phyloP scores from a whole-genome alignment of 768 basidiomycete species.

The Neoboletus magnificus region DNA sequence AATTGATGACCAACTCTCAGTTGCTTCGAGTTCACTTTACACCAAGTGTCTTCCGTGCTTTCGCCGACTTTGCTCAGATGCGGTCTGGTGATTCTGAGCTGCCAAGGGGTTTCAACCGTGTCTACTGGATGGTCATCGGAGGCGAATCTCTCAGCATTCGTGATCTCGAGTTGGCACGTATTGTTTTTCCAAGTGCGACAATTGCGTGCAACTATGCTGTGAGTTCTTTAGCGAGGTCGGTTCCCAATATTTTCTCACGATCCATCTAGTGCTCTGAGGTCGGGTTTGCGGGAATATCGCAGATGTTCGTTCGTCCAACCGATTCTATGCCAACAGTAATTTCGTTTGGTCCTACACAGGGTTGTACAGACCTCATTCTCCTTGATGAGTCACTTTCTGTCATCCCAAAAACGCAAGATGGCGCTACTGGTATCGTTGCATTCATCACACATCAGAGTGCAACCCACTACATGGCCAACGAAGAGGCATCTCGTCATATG shows the following conservation, averaged over 20 bases:
- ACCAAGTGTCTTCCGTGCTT: slow-evolving; percentile 29
- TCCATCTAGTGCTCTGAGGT: slow-evolving; percentile 27
- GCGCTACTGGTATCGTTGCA: slow-evolving; percentile 27
- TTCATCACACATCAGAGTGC: slow-evolving; percentile 28
- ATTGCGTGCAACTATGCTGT: slow-evolving; percentile 33
- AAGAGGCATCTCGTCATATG: slow-evolving; percentile 26
- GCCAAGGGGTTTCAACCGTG: slow-evolving; percentile 22
- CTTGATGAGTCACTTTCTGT: slow-evolving; percentile 23
- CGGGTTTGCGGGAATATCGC: slow-evolving; percentile 30
- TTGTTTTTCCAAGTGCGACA: slow-evolving; percentile 23
- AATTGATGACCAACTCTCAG: slow-evolving; percentile 19
- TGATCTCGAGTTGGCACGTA: slow-evolving; percentile 27
- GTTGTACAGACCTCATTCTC: slow-evolving; percentile 28
- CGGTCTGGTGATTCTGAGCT: slow-evolving; percentile 14
- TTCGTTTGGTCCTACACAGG: slow-evolving; percentile 28
- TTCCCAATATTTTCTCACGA: not conserved
- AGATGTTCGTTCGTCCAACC: slow-evolving; percentile 28
- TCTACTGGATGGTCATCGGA: slow-evolving; percentile 35
- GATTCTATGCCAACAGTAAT: slow-evolving; percentile 26
- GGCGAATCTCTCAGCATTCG: slow-evolving; percentile 26
- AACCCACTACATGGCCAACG: slow-evolving; percentile 28
- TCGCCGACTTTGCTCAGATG: slow-evolving; percentile 27
- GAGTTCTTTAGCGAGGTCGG: not conserved
- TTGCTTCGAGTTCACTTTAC: slow-evolving; percentile 29
- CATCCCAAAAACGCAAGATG: slow-evolving; percentile 18